phyloP scores from a whole-genome alignment of 352 stramenopile species.

The Phytophthora europaea region DNA sequence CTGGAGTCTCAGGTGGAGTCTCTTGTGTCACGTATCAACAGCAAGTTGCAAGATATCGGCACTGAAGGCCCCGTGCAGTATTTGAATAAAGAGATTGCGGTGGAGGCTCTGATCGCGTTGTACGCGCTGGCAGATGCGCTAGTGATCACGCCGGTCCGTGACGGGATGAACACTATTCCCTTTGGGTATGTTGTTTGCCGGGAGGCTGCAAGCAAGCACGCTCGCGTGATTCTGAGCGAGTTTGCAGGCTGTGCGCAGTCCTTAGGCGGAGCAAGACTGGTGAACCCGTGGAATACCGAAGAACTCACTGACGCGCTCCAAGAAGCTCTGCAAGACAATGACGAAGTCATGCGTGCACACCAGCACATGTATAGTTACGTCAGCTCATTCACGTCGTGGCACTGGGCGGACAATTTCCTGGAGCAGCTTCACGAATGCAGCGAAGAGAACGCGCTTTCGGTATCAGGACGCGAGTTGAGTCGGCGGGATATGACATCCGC shows the following conservation, averaged over 20 bases:
- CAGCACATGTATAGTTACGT: slow-evolving; percentile 90
- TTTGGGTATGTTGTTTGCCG: slow-evolving; percentile 93
- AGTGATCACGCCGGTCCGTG: slow-evolving; percentile 87
- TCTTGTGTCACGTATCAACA: slow-evolving; percentile 93
- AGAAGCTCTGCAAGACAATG: slow-evolving; percentile 62
- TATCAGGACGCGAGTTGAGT: slow-evolving; percentile 80
- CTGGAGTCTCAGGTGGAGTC: slow-evolving; percentile 90
- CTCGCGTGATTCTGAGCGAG: slow-evolving; percentile 92
- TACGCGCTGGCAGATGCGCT: slow-evolving; percentile 88
- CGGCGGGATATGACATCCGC: slow-evolving; percentile 90
- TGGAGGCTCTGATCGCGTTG: slow-evolving; percentile 90
- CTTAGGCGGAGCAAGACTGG: slow-evolving; percentile 80
- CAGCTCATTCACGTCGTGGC: slow-evolving; percentile 75
- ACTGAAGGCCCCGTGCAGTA: slow-evolving; percentile 91
- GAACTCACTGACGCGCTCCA: slow-evolving; percentile 70
- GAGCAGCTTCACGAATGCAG: slow-evolving; percentile 83
- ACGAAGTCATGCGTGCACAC: slow-evolving; percentile 77
- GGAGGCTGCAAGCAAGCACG: slow-evolving; percentile 69
- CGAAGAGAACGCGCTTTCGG: slow-evolving; percentile 75
- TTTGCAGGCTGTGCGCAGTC: slow-evolving; percentile 92
- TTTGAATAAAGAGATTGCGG: slow-evolving; percentile 89
- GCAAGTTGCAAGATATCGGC: slow-evolving; percentile 91
- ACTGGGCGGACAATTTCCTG: slow-evolving; percentile 86
- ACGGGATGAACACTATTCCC: slow-evolving; percentile 94
- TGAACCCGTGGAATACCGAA: slow-evolving; percentile 92